phyloP scores from a whole-genome alignment of 2,329 filamentous ascomycete species.

The Fusarium mangiferae region DNA sequence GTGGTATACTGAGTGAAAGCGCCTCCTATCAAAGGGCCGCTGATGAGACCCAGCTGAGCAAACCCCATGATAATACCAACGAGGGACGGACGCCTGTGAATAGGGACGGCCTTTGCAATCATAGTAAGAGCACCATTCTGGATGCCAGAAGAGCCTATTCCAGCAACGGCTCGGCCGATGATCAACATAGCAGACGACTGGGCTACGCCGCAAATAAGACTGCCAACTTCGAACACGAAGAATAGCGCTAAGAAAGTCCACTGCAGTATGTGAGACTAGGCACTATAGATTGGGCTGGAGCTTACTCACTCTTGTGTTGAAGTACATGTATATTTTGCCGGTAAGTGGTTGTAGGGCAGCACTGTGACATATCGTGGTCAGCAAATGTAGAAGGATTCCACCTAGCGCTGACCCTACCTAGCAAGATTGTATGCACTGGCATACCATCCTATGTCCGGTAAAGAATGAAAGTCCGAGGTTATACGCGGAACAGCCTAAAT shows the following conservation, averaged over 20 bases:
- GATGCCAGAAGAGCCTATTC: conserved; percentile 58
- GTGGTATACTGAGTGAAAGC: conserved; percentile 52
- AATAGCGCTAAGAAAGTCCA: conserved; percentile 46
- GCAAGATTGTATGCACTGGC: conserved; percentile 60
- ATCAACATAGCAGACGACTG: conserved; percentile 59
- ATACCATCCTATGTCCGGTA: conserved; percentile 67
- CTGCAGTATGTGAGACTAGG: conserved; percentile 11
- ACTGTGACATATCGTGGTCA: conserved; percentile 45
- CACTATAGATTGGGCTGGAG: conserved; percentile 49
- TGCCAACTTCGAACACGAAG: conserved; percentile 53
- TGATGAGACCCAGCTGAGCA: conserved; percentile 56
- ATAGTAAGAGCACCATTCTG: conserved; percentile 51
- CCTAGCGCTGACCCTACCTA: conserved; percentile 46
- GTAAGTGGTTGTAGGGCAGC: conserved; percentile 62
- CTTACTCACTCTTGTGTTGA: conserved; percentile 36
- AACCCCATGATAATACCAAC: conserved; percentile 47
- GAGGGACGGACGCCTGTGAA: conserved; percentile 43
- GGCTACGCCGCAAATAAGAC: conserved; percentile 59
- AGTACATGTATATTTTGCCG: conserved; percentile 60
- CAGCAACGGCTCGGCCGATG: conserved; percentile 60
- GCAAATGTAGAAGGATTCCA: conserved; percentile 35
- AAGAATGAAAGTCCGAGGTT: conserved; percentile 60
- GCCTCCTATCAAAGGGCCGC: conserved; percentile 60
- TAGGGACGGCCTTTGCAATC: conserved; percentile 45
- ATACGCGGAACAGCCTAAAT: conserved; percentile 59